A percentile compares a stretch with the other conserved stretches of the same genome.
phyloP scores from a whole-genome alignment of 1,284 basidiomycete species.

The Boletellus deceptivus region DNA sequence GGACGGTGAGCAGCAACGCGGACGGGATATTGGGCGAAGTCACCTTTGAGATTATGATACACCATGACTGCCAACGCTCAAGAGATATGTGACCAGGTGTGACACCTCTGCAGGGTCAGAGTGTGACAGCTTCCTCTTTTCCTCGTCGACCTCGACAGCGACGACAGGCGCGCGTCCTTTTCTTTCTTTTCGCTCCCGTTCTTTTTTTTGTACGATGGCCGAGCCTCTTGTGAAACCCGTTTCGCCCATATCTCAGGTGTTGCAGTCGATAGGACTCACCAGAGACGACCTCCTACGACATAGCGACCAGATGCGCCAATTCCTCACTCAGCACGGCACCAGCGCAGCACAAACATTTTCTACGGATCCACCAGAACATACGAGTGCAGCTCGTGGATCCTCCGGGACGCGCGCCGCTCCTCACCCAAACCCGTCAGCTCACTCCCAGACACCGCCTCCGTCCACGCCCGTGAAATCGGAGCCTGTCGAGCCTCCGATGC shows the following conservation, averaged over 20 bases:
- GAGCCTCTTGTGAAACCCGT: conserved; percentile 28
- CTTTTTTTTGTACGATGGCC: conserved; percentile 17
- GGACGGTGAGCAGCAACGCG: conserved; percentile 14
- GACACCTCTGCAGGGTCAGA: conserved; percentile 12
- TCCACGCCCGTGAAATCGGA: conserved; percentile 62
- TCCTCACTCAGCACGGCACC: conserved; percentile 54
- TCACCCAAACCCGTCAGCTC: conserved; percentile 42
- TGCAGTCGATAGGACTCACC: conserved; percentile 65
- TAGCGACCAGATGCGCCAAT: conserved; percentile 71
- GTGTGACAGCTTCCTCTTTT: conserved; percentile 19
- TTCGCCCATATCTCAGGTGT: conserved; percentile 63
- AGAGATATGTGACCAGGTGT: conserved; percentile 24
- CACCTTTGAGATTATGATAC: conserved; percentile 91
- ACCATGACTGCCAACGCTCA: conserved; percentile 49
- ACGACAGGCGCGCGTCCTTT: conserved; percentile 15
- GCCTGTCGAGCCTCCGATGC: conserved; percentile 45
- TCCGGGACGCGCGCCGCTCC: conserved; percentile 53
- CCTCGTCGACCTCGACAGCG: conserved; percentile 19
- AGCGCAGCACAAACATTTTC: conserved; percentile 44
- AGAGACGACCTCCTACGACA: conserved; percentile 64
- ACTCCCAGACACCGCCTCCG: conserved; percentile 39
- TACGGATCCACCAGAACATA: conserved; percentile 35
- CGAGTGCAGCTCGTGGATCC: conserved; percentile 36
- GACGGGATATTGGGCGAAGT: conserved; percentile 19
- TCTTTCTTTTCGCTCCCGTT: not conserved